A percentile compares a stretch with the other conserved stretches of the same genome.
These are phyloP conservation scores for Hypoxylon sp. DNA, from an alignment of 2,329 filamentous ascomycete species.

Conservation along the genomic window DNA sequence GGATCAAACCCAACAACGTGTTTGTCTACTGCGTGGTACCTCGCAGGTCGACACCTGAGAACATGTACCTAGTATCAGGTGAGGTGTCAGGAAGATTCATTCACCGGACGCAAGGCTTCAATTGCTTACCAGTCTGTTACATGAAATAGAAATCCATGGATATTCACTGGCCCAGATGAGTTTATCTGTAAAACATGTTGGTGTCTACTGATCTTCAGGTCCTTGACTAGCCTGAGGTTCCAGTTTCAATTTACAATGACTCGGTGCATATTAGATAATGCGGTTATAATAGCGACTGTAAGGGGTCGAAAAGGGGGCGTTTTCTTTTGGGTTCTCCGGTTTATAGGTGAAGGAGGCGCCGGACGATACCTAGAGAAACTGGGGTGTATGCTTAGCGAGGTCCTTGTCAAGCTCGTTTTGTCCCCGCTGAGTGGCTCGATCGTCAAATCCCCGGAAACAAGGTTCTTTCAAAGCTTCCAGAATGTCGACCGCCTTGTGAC, in stretches of 20 bases:
- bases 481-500: constrained; percentile 31
- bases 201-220: neutral
- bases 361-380: neutral
- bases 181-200: constrained; percentile 3
- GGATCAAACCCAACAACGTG: constrained; percentile 32
- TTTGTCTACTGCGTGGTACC: constrained; percentile 25
- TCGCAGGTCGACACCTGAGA: constrained; percentile 24
- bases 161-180: neutral
- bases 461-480: constrained; percentile 45
- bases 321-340: constrained; percentile 28
- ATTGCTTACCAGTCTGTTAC: neutral
- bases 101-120: constrained; percentile 24
- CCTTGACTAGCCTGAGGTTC: constrained; percentile 2
- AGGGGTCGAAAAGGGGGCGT: constrained; percentile 35
- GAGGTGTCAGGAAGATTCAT: constrained; percentile 16
- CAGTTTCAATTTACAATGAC: constrained; percentile 3
- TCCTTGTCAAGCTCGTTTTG: constrained; percentile 28
- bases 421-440: constrained; percentile 38
- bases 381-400: constrained; percentile 27
- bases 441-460: constrained; percentile 37
- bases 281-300: constrained; percentile 21
- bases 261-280: constrained; percentile 13
- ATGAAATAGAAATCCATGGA: neutral
- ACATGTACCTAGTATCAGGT: constrained; percentile 2
- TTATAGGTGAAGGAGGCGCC: constrained; percentile 30